These are phyloP conservation scores for Candida neerlandica DNA, from an alignment of 1,139 yeast species.

Conservation along the genomic window DNA sequence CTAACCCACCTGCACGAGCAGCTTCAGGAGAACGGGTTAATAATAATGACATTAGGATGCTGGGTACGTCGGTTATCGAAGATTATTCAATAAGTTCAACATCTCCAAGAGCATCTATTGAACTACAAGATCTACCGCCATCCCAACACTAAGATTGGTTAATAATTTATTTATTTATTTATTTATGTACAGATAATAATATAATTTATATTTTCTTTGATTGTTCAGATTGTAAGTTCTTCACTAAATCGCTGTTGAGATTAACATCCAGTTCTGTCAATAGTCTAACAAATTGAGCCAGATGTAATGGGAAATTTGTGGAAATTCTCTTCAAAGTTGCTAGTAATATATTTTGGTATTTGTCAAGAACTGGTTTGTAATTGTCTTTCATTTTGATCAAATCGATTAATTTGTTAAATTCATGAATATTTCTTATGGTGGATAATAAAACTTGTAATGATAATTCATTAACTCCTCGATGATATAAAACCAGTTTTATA, in stretches of 20 bases:
- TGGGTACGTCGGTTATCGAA: background rate
- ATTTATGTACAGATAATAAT: background rate
- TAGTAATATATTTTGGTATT: slow-evolving; percentile 17
- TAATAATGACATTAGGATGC: background rate
- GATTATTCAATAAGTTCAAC: slow-evolving; percentile 3
- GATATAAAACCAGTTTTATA: slow-evolving; percentile 36
- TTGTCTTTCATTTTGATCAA: slow-evolving; percentile 16
- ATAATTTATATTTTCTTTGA: background rate
- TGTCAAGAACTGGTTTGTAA: slow-evolving; percentile 16
- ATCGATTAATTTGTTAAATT: slow-evolving; percentile 34
- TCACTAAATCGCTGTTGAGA: slow-evolving; percentile 7
- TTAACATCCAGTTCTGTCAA: slow-evolving; percentile 6
- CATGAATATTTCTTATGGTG: slow-evolving; percentile 26
- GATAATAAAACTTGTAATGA: slow-evolving; percentile 27
- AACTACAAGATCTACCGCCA: slow-evolving; percentile 11
- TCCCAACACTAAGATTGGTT: background rate
- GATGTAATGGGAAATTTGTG: slow-evolving; percentile 7
- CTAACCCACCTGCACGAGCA: background rate
- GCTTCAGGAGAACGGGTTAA: background rate
- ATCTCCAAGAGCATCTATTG: slow-evolving; percentile 8
- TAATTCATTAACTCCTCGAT: slow-evolving; percentile 21
- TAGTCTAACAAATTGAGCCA: slow-evolving; percentile 14
- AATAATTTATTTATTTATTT: background rate
- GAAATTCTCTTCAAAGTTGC: slow-evolving; percentile 10
- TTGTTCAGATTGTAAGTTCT: background rate